These are phyloP conservation scores for Ascochyta koolunga DNA, from an alignment of 2,329 filamentous ascomycete genomes.

Conservation along the genomic window DNA sequence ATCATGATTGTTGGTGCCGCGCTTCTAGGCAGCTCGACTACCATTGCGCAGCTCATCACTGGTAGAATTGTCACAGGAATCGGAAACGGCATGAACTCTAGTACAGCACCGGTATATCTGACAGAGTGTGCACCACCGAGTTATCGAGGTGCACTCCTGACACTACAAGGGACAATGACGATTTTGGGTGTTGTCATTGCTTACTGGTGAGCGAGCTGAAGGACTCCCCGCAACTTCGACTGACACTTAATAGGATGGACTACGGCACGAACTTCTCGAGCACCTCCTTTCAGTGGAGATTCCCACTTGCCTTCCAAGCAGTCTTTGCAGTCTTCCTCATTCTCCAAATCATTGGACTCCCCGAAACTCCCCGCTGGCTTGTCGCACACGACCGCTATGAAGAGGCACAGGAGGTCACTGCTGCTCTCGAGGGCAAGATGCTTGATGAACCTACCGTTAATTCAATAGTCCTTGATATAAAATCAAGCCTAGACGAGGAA, in stretches of 20 bases:
- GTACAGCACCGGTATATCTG: slow-evolving; percentile 12
- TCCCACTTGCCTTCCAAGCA: slow-evolving; percentile 57
- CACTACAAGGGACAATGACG: slow-evolving; percentile 56
- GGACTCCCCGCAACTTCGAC: background rate
- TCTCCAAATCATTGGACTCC: slow-evolving; percentile 52
- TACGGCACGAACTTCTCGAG: slow-evolving; percentile 13
- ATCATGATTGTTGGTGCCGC: slow-evolving; percentile 37
- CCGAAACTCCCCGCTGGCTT: slow-evolving; percentile 55
- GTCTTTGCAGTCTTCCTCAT: slow-evolving; percentile 51
- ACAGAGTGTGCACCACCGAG: slow-evolving; percentile 13
- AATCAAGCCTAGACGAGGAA: slow-evolving; percentile 53
- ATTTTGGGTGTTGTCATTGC: slow-evolving; percentile 57
- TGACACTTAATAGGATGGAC: slow-evolving; percentile 11
- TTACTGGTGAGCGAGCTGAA: slow-evolving; percentile 48
- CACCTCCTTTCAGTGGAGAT: slow-evolving; percentile 45
- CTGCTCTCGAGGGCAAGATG: slow-evolving; percentile 53
- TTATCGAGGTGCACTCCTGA: slow-evolving; percentile 56
- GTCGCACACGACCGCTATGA: slow-evolving; percentile 49
- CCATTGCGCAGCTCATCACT: slow-evolving; percentile 34
- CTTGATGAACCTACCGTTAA: slow-evolving; percentile 53
- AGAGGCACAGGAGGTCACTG: slow-evolving; percentile 54
- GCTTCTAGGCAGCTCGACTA: slow-evolving; percentile 27
- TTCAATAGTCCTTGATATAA: slow-evolving; percentile 52
- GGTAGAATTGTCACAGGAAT: slow-evolving; percentile 48
- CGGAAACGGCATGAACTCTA: slow-evolving; percentile 36